phyloP scores from a whole-genome alignment of 257 asterid species.

The Linaria vulgaris region DNA sequence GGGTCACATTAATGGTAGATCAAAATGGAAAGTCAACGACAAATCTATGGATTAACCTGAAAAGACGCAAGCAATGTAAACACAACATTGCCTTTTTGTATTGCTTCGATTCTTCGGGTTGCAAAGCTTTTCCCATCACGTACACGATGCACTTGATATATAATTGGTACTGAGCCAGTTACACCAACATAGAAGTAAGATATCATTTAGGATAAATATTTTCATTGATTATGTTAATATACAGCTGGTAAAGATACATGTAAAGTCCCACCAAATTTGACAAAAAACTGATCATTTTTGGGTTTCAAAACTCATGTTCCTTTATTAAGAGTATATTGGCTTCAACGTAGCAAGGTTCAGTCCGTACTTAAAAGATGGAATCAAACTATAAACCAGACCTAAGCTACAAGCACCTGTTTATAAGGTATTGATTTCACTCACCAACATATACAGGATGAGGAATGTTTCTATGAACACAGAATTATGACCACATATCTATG shows the following conservation, averaged over 20 bases:
- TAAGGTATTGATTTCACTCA: too few relatives aligned
- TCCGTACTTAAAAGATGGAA: neutral
- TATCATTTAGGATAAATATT: constrained; percentile 15
- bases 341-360: constrained; percentile 4
- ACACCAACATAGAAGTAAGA: constrained; percentile 9
- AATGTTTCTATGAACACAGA: too few relatives aligned
- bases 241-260: neutral
- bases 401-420: neutral
- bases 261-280: constrained; percentile 16
- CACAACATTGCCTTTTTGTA: constrained; percentile 79
- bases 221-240: neutral
- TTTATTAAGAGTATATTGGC: too few relatives aligned
- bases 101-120: constrained; percentile 92
- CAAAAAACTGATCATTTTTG: neutral
- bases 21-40: constrained; percentile 19
- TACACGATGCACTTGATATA: constrained; percentile 85
- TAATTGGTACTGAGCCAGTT: constrained; percentile 74
- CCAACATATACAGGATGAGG: neutral
- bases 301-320: constrained; percentile 2
- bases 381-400: constrained; percentile 6
- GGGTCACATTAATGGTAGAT: constrained; percentile 7
- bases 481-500: too few relatives aligned
- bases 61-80: constrained; percentile 86
- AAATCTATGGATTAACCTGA: constrained; percentile 58
- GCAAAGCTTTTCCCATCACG: constrained; percentile 98